Percentiles rank a stretch among this genome's conserved stretches.
These are phyloP conservation scores for Naganishia sp. DNA, from an alignment of 1,284 basidiomycete genomes.

Conservation along the genomic window DNA sequence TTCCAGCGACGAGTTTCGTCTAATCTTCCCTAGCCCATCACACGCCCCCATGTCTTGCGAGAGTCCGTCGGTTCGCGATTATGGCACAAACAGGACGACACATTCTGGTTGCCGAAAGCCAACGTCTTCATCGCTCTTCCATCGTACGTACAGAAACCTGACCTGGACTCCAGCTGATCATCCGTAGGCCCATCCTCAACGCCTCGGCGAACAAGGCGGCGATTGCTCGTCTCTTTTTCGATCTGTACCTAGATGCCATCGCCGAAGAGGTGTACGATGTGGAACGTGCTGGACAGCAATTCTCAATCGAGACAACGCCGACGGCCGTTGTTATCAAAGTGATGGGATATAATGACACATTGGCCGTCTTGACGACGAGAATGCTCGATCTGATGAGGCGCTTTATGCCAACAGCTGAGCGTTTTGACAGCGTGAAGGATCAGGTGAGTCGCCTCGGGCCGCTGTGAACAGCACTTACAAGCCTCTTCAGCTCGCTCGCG, in stretches of 20 bases:
- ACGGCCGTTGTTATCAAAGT: conserved; percentile 72
- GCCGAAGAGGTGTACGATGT: conserved; percentile 91
- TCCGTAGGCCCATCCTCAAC: conserved; percentile 46
- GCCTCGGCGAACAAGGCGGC: conserved; percentile 49
- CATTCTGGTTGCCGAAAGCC: conserved; percentile 89
- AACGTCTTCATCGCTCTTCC: conserved; percentile 49
- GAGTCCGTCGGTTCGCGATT: conserved; percentile 70
- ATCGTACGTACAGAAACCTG: conserved; percentile 37
- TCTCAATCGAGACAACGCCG: conserved; percentile 64
- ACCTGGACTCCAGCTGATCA: background rate
- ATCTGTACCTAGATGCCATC: conserved; percentile 84
- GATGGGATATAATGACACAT: conserved; percentile 92
- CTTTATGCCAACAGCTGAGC: conserved; percentile 65
- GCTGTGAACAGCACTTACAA: background rate
- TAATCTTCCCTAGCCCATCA: conserved; percentile 54
- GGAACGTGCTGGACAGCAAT: conserved; percentile 82
- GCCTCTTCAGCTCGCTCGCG: conserved; percentile 61
- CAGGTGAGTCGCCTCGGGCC: conserved; percentile 51
- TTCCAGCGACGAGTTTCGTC: conserved; percentile 59
- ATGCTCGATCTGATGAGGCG: conserved; percentile 72
- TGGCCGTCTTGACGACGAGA: conserved; percentile 72
- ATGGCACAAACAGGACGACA: conserved; percentile 96
- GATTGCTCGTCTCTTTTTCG: conserved; percentile 63
- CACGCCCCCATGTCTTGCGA: conserved; percentile 68
- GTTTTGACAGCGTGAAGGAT: conserved; percentile 83